Percentiles rank a stretch among this genome's conserved stretches.
These are phyloP conservation scores for Tilletiaria anomala DNA, from an alignment of 1,284 basidiomycete genomes.

Conservation along the genomic window DNA sequence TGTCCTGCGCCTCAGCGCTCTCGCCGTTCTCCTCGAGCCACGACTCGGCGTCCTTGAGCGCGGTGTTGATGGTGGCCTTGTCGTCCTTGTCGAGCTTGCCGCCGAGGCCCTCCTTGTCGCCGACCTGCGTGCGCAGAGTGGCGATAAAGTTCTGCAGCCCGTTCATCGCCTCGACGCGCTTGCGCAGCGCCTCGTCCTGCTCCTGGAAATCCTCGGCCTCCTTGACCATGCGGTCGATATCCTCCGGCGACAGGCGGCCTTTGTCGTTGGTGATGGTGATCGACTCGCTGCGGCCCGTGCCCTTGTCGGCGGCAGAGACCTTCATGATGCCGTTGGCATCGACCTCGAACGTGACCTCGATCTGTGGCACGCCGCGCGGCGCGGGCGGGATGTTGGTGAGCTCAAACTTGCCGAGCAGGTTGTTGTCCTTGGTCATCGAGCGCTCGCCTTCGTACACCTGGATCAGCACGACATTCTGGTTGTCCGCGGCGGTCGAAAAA, in stretches of 20 bases:
- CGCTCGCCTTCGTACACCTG: constrained; percentile 86
- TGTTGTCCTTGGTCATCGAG: constrained; percentile 92
- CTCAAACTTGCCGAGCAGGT: constrained; percentile 91
- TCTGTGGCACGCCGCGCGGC: constrained; percentile 62
- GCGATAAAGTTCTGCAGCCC: constrained; percentile 36
- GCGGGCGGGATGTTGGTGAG: constrained; percentile 81
- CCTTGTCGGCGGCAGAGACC: constrained; percentile 38
- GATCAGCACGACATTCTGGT: constrained; percentile 46
- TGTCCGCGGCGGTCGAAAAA: constrained; percentile 58
- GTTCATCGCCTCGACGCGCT: constrained; percentile 37
- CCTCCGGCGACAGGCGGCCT: constrained; percentile 33
- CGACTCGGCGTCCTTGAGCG: constrained; percentile 36
- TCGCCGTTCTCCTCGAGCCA: constrained; percentile 39
- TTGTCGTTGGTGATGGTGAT: constrained; percentile 39
- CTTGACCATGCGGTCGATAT: constrained; percentile 38
- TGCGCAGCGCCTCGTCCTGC: constrained; percentile 37
- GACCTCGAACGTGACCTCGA: constrained; percentile 39
- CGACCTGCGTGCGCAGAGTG: constrained; percentile 30
- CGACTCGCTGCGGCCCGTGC: constrained; percentile 34
- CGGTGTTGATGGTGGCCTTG: constrained; percentile 36
- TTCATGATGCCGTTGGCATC: constrained; percentile 40
- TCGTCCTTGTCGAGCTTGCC: constrained; percentile 38
- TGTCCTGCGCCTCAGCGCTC: constrained; percentile 34
- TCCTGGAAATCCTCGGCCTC: constrained; percentile 39
- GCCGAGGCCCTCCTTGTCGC: constrained; percentile 39